Base-by-base conservation (phyloP, 2,329 filamentous ascomycete genomes). In the Ophioceras dolichostomum region DNA sequence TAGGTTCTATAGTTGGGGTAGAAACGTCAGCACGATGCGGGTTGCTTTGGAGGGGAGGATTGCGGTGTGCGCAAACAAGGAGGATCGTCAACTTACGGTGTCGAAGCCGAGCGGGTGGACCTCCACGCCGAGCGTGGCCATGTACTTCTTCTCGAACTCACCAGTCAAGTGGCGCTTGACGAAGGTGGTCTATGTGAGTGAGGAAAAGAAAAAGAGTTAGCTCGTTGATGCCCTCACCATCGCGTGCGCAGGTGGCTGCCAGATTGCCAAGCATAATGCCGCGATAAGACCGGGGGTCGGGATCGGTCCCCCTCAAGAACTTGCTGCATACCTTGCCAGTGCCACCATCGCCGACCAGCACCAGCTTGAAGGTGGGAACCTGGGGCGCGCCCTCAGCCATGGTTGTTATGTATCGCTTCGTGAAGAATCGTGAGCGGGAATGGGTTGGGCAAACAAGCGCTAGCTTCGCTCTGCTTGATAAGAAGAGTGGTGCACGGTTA, bases 131-230 rank as follows among this genome's bases (percentile, higher is more conserved):
- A 98, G 85, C 43, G 91, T 98, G 56, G 91, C 91, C 65, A 98
- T 96, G 73, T 98, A 98, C 75, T 96, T 98, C 83, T 98, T 98
- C 73, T 98, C 91, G 62, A 98, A 98, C 66, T 98, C 91, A 64
- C 91, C 91, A 60, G 91, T 98, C 79, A 96, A 78, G 71, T 98
- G 91, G 61, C 91, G 91, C 83, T 98, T 98, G 76, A 98, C 91
- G 68, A 98, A 98, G 61, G 91, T 98, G 63, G 91, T 98, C 91
- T 98, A 59, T n/a, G 21, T 34, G 16, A 28, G 49, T 55, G 43
- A 53, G 49, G 39, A 41, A 32, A 45, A 30, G 29, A 9, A 5
- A 10, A 32, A 10, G 29, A 10, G 16, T 18, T 10, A 31, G 29
- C 10, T 18, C 13, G n/a, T n/a, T n/a, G n/a, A n/a, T n/a, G n/a